phyloP scores from a whole-genome alignment of 176 grass and related monocot species.

The Zizania latifolia region DNA sequence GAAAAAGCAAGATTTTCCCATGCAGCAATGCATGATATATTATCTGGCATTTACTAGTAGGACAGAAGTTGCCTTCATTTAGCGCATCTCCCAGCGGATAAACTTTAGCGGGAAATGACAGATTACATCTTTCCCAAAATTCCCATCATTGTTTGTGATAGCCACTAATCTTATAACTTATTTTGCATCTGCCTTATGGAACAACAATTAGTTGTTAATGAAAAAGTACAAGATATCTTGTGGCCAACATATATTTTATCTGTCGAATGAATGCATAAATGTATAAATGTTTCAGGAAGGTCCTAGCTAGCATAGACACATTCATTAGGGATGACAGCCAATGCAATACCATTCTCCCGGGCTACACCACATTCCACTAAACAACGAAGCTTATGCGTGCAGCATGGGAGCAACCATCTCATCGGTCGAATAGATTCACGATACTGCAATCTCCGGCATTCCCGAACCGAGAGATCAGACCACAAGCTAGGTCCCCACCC shows the following conservation, averaged over 20 bases:
- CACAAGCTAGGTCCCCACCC: neutral
- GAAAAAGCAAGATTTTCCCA: neutral
- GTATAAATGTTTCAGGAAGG: neutral
- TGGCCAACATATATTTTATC: neutral
- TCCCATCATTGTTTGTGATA: neutral
- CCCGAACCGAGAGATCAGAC: conserved; percentile 9
- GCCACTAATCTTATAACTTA: neutral
- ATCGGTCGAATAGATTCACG: conserved; percentile 29
- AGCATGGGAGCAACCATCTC: neutral
- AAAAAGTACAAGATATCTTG: neutral
- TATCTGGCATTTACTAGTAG: too few species aligned
- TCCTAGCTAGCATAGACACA: conserved; percentile 9
- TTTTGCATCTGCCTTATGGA: neutral
- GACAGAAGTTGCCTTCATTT: neutral
- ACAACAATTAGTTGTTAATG: neutral
- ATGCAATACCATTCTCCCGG: conserved; percentile 8
- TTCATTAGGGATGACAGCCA: neutral
- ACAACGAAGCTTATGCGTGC: neutral
- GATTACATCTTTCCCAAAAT: neutral
- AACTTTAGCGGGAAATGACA: neutral
- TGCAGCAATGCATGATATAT: too few species aligned
- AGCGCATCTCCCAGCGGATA: neutral
- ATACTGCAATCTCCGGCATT: conserved; percentile 11
- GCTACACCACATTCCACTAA: neutral
- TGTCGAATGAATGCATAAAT: neutral